These are phyloP conservation scores for Chaetomium fimeti DNA, from an alignment of 495 filamentous ascomycete genomes.

Conservation along the genomic window DNA sequence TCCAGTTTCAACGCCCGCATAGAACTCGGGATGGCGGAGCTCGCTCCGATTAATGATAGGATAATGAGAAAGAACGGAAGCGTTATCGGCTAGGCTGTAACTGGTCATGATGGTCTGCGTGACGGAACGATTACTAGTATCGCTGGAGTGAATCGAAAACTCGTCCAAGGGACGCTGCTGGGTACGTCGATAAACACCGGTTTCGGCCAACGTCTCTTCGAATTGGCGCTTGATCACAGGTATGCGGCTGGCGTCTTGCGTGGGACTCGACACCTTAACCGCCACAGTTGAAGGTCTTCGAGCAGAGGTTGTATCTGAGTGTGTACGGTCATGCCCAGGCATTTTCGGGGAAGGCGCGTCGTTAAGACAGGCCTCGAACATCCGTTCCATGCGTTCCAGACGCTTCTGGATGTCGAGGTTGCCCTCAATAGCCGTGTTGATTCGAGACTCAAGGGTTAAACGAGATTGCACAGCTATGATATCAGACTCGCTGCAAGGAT, in stretches of 20 bases:
- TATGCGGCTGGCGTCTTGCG: conserved; percentile 1
- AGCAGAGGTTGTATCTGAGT: conserved; percentile 4
- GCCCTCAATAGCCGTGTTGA: conserved; percentile 1
- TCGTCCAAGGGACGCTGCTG: conserved; percentile 2
- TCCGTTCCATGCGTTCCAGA: not conserved
- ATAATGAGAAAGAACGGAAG: conserved; percentile 1
- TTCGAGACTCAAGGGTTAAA: not conserved
- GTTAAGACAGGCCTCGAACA: conserved; percentile 6
- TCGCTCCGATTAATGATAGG: not conserved
- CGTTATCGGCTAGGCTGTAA: not conserved
- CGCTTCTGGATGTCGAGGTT: conserved; percentile 1
- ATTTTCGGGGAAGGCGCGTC: not conserved
- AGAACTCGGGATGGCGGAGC: conserved; percentile 7
- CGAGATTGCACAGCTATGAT: not conserved
- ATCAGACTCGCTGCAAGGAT: not conserved
- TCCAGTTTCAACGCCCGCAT: not conserved
- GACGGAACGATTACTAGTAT: not conserved
- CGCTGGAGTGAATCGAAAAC: not conserved
- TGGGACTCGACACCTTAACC: not conserved
- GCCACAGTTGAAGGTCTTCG: not conserved
- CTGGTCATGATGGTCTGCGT: conserved; percentile 2
- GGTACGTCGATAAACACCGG: conserved; percentile 7
- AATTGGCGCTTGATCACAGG: not conserved
- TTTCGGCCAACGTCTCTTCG: conserved; percentile 8
- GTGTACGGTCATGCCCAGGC: not conserved